A percentile compares a stretch with the other conserved stretches of the same genome.
Evolutionary conservation across 148 eudicot genomes (phyloP).

Genomic region (Rhododendron ferrugineum): DNA sequence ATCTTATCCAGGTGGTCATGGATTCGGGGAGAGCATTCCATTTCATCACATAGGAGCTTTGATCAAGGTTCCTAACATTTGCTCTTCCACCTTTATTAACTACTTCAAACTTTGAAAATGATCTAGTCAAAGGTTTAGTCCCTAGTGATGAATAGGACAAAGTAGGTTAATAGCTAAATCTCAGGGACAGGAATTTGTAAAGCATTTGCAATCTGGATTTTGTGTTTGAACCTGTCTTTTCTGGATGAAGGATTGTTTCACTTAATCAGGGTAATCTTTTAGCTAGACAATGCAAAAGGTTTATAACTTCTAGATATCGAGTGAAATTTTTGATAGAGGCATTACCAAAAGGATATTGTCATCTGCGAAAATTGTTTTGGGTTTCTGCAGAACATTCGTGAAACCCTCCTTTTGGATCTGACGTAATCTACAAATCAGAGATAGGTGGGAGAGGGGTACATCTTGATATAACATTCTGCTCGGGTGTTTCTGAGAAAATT

Average conservation of each 20-base stretch:
- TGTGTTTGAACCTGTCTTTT: neutral
- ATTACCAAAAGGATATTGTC: neutral
- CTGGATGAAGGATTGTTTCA: neutral
- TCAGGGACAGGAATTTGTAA: neutral
- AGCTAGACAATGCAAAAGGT: neutral
- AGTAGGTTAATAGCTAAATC: neutral
- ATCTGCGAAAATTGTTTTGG: neutral
- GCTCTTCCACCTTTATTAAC: neutral
- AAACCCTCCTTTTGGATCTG: neutral
- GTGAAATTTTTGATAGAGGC: neutral
- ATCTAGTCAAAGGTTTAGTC: neutral
- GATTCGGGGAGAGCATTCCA: neutral
- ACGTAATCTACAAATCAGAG: neutral
- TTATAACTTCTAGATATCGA: neutral
- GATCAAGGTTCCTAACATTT: neutral
- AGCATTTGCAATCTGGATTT: neutral
- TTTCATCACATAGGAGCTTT: neutral
- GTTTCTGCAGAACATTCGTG: neutral
- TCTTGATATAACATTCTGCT: neutral
- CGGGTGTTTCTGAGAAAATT: neutral
- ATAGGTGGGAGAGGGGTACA: neutral
- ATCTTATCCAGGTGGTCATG: neutral
- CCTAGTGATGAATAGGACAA: neutral
- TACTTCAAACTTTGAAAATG: neutral
- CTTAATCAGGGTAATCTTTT: neutral